Evolutionary conservation across 352 stramenopile species (phyloP), one percentile per base, ranked within the genome.

Genomic region (Elongisporangium undulatum): DNA sequence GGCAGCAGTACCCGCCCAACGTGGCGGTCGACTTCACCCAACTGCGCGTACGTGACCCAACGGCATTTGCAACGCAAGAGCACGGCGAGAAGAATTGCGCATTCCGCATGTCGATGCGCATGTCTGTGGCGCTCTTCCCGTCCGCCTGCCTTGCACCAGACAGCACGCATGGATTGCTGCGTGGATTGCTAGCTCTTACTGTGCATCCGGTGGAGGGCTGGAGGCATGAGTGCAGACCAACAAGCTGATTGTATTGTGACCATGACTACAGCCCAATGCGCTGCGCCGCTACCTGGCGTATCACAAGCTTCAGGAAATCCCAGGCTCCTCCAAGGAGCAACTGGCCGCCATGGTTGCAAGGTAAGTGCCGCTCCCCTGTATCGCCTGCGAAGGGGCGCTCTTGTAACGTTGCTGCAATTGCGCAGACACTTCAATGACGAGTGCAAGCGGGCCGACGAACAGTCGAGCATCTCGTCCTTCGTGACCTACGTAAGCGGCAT

Each of bases 11-110:
- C 63, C 79, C 79, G 51, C 49, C 77, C 51, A 74, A 79, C 58
- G 69, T 89, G 51, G 68, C 70, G 19, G 79, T 90, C 45, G 82
- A 90, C 70, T 92, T 92, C 51, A 89, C 79, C 51, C 68, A 76
- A 65, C 66, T 92, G 61, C 72, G 62, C 64, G 82, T 92, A 57
- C 59, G 72, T 55, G 16, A 8, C 2, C 1, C 34, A n/a, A 7
- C 16, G 16, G 22, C 21, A 49, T 10, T 16, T 60, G 10, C 29
- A 57, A 16, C n/a, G 21, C 21, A 69, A 20, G 1, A 54, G 26
- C 23, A 5, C 12, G 23, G 15, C 19, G 24, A 16, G 22, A 34
- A 59, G 38, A 20, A 53, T 34, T 24, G 29, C 26, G 50, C 23
- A 41, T 26, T n/a, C 29, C 51, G 22, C n/a, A 16, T 20, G 22